phyloP scores from a whole-genome alignment of 1,139 yeast genomes.

The Chernovozyma sophiae-reginae region DNA sequence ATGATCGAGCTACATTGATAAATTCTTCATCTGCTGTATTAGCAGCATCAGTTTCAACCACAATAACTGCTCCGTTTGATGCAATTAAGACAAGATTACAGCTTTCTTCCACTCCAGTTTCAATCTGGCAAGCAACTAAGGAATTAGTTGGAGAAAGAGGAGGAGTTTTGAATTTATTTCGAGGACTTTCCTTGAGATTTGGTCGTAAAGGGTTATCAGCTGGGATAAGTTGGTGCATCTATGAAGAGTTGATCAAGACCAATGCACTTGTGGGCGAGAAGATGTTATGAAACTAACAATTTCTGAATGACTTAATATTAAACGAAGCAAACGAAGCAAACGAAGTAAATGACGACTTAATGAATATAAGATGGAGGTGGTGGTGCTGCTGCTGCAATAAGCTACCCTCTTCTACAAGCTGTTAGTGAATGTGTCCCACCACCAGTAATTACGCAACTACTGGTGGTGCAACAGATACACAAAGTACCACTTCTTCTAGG shows the following conservation, averaged over 20 bases:
- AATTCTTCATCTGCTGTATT: conserved; percentile 68
- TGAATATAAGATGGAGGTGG: not conserved
- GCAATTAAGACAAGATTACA: conserved; percentile 92
- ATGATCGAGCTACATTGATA: conserved; percentile 47
- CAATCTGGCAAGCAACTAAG: conserved; percentile 26
- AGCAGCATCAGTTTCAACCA: conserved; percentile 79
- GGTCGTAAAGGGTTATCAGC: conserved; percentile 87
- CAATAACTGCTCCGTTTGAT: conserved; percentile 92
- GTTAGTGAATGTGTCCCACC: too few relatives aligned
- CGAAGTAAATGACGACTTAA: not conserved
- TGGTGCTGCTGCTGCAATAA: not conserved
- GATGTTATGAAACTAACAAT: too few relatives aligned
- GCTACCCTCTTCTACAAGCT: too few relatives aligned
- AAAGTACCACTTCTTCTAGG: too few relatives aligned
- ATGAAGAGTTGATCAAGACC: conserved; percentile 72
- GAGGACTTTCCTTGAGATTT: conserved; percentile 78
- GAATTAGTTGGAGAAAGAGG: conserved; percentile 50
- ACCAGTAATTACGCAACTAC: too few relatives aligned
- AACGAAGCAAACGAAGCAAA: not conserved
- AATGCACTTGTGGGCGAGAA: not conserved
- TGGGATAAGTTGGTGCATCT: conserved; percentile 95
- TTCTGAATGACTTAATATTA: not conserved
- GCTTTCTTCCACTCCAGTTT: conserved; percentile 25
- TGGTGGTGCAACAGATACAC: too few relatives aligned
- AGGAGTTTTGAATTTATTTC: conserved; percentile 60